Evolutionary conservation across 2,329 filamentous ascomycete genomes (phyloP).

Genomic region (Colletotrichum tropicicola): DNA sequence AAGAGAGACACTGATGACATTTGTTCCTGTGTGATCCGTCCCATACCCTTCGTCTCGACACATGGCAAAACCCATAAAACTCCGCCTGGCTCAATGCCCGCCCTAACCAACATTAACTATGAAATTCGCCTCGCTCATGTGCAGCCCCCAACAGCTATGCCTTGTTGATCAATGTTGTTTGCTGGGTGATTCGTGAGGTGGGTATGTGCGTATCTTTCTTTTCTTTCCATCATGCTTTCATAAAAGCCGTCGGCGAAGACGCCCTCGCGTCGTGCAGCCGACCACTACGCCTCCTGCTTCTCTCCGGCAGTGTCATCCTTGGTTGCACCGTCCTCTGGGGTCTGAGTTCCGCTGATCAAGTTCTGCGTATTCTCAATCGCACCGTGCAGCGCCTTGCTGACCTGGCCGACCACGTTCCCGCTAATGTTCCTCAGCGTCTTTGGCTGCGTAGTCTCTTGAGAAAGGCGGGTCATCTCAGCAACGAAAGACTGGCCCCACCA

Average conservation of each 20-base stretch:
- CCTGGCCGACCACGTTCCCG: conserved; percentile 44
- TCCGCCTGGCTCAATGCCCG: conserved; percentile 10
- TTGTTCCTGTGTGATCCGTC: neutral
- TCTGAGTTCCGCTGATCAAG: neutral
- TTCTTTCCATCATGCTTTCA: conserved; percentile 28
- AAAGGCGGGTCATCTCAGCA: conserved; percentile 74
- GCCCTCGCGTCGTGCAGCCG: neutral
- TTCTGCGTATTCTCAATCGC: conserved; percentile 14
- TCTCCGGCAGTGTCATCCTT: conserved; percentile 14
- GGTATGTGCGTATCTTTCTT: conserved; percentile 3
- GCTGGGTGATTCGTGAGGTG: neutral
- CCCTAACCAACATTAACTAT: neutral
- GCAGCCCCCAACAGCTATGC: neutral
- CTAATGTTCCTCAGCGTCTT: conserved; percentile 53
- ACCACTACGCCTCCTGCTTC: conserved; percentile 14
- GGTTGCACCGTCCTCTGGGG: too few species aligned
- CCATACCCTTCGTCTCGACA: neutral
- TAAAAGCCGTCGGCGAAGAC: conserved; percentile 1
- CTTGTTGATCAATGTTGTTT: neutral
- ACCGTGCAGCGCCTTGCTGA: conserved; percentile 22
- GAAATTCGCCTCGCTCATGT: neutral
- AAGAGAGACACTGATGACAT: neutral
- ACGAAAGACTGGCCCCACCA: conserved; percentile 98
- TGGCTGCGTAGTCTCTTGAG: conserved; percentile 45
- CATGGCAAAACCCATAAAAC: neutral